These are phyloP conservation scores for Emergomyces pasteurianus DNA, from an alignment of 2,329 filamentous ascomycete genomes.

Conservation along the genomic window DNA sequence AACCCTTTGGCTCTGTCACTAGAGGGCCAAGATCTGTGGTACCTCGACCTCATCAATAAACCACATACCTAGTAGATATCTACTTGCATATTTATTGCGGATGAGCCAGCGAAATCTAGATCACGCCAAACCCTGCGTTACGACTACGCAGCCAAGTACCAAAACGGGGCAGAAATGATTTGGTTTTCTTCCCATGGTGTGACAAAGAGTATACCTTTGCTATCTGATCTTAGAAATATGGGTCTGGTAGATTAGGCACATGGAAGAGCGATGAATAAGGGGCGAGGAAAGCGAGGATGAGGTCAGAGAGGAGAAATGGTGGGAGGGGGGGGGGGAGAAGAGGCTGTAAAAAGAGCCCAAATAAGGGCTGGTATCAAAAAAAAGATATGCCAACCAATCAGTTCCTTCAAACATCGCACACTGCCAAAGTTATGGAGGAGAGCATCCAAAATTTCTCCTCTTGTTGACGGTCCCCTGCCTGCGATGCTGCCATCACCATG, in stretches of 20 bases:
- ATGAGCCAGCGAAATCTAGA: neutral
- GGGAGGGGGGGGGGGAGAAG: too few species aligned
- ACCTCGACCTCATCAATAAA: neutral
- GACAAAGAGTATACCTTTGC: neutral
- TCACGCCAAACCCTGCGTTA: neutral
- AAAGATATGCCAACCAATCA: neutral
- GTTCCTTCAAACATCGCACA: neutral
- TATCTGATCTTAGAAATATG: neutral
- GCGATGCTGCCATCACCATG: neutral
- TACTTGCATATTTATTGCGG: too few species aligned
- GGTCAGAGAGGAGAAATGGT: too few species aligned
- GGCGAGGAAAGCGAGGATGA: neutral
- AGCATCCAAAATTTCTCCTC: neutral
- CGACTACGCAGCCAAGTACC: neutral
- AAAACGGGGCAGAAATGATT: neutral
- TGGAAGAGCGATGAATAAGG: neutral
- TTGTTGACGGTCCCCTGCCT: neutral
- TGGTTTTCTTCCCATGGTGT: neutral
- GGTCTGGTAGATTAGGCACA: too few species aligned
- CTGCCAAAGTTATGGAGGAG: neutral
- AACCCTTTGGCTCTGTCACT: neutral
- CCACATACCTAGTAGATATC: neutral
- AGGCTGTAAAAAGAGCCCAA: constrained; percentile 11
- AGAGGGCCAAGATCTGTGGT: neutral
- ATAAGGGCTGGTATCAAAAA: neutral